Evolutionary conservation across 768 basidiomycete species (phyloP).

Genomic region (Atractiella rhizophila): DNA sequence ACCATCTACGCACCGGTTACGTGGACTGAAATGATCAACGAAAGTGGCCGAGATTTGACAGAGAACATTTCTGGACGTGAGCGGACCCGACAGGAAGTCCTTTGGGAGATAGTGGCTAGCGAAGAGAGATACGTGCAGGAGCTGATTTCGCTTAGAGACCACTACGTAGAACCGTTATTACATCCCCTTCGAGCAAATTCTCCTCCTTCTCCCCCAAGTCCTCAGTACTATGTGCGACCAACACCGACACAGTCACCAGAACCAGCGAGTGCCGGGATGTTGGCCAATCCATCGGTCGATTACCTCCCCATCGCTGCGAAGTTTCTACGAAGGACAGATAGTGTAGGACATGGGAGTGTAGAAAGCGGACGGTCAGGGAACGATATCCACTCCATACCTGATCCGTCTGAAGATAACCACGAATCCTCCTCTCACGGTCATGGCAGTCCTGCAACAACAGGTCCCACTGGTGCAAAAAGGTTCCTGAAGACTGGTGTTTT

Average conservation of each 20-base stretch:
- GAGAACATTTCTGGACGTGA: slow-evolving; percentile 17
- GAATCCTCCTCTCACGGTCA: too few relatives aligned
- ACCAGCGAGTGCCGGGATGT: neutral
- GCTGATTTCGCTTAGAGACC: slow-evolving; percentile 1
- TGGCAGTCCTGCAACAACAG: too few relatives aligned
- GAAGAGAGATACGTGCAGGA: slow-evolving; percentile 9
- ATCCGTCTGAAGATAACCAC: too few relatives aligned
- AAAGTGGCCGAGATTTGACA: slow-evolving; percentile 18
- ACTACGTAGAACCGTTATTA: slow-evolving; percentile 2
- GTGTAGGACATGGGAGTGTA: too few relatives aligned
- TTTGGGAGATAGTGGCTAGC: slow-evolving; percentile 18
- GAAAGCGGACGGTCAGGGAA: too few relatives aligned
- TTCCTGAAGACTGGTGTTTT: too few relatives aligned
- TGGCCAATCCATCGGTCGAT: neutral
- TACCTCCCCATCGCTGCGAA: slow-evolving; percentile 7
- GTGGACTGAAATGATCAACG: slow-evolving; percentile 5
- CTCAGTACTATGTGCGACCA: neutral
- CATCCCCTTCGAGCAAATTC: neutral
- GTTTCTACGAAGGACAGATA: too few relatives aligned
- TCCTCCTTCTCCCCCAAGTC: neutral
- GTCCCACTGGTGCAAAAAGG: too few relatives aligned
- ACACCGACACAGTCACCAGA: neutral
- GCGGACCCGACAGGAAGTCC: slow-evolving; percentile 18
- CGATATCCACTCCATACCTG: too few relatives aligned
- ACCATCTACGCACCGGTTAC: neutral